Conservation (phyloP, 1,284 basidiomycete genomes). For the Malassezia caprae region DNA sequence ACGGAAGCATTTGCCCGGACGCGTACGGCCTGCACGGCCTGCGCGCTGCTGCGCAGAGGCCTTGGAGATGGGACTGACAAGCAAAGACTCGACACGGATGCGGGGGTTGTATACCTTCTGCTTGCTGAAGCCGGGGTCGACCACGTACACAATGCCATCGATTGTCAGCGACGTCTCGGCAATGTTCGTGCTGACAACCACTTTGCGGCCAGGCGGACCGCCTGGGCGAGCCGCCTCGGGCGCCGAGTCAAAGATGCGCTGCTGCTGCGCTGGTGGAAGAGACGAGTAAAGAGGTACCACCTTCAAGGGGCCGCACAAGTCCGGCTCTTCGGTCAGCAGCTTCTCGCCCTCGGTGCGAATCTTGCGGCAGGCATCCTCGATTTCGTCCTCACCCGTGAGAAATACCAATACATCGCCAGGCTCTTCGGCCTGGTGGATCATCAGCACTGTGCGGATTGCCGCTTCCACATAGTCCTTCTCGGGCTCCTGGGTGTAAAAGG, state of each 20-base stretch:
- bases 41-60: conserved; percentile 91
- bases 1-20: conserved; percentile 93
- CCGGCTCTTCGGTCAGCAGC: conserved; percentile 35
- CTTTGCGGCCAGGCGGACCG: conserved; percentile 78
- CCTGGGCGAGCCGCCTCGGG: conserved; percentile 58
- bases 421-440: conserved; percentile 94
- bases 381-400: conserved; percentile 96
- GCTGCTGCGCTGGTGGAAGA: conserved; percentile 82
- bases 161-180: conserved; percentile 97
- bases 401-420: conserved; percentile 87
- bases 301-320: conserved; percentile 58
- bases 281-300: conserved; percentile 90
- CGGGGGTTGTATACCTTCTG: conserved; percentile 95
- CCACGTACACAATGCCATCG: conserved; percentile 96
- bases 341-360: conserved; percentile 64
- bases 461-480: conserved; percentile 96
- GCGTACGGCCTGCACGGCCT: conserved; percentile 86
- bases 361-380: conserved; percentile 89
- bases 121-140: conserved; percentile 94
- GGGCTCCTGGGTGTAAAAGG: conserved; percentile 88
- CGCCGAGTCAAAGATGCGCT: conserved; percentile 83
- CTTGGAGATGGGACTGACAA: conserved; percentile 91
- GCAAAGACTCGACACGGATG: conserved; percentile 84
- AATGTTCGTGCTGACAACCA: conserved; percentile 92
- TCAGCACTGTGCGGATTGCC: conserved; percentile 87